Percentiles rank a stretch among this genome's conserved stretches.
Conservation (phyloP, 2,329 filamentous ascomycete genomes). For the Penicillium sp. region DNA sequence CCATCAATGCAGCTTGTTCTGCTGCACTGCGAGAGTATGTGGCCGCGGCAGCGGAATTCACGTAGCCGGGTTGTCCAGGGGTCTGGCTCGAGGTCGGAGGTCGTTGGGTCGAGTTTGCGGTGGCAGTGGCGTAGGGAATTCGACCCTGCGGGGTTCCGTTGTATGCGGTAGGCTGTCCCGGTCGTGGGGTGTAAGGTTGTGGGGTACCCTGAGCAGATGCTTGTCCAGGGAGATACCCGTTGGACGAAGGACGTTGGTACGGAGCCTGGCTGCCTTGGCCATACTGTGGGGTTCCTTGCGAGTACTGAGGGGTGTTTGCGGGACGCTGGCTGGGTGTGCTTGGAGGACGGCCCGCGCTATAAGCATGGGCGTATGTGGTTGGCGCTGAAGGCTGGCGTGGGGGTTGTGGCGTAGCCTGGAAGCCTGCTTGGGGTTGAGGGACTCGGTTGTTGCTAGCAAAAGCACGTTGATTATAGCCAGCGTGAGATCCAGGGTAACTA, state of each 20-base stretch:
- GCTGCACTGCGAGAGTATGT: conserved; percentile 42
- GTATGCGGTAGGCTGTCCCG: conserved; percentile 34
- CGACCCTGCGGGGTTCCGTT: conserved; percentile 36
- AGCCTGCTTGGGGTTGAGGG: conserved; percentile 28
- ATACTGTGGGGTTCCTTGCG: conserved; percentile 36
- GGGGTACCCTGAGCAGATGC: conserved; percentile 33
- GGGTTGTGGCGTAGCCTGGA: conserved; percentile 33
- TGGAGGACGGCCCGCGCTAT: conserved; percentile 34
- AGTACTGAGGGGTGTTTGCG: conserved; percentile 37
- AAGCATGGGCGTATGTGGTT: conserved; percentile 36
- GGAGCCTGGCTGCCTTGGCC: conserved; percentile 38
- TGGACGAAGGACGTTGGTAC: conserved; percentile 42
- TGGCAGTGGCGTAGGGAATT: conserved; percentile 37
- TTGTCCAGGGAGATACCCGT: conserved; percentile 33
- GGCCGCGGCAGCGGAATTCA: conserved; percentile 37
- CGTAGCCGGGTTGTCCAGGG: conserved; percentile 31
- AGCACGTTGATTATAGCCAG: conserved; percentile 37
- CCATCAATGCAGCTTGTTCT: conserved; percentile 43
- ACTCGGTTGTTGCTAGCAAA: conserved; percentile 32
- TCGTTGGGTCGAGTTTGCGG: conserved; percentile 30
- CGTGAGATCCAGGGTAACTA: conserved; percentile 30
- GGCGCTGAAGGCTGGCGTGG: conserved; percentile 34
- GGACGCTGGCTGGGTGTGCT: conserved; percentile 40
- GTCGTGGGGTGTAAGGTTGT: conserved; percentile 38
- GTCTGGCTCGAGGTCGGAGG: conserved; percentile 33